A percentile compares a stretch with the other conserved stretches of the same genome.
phyloP scores from a whole-genome alignment of 2,329 filamentous ascomycete genomes.

The Tolypocladium amazonense region DNA sequence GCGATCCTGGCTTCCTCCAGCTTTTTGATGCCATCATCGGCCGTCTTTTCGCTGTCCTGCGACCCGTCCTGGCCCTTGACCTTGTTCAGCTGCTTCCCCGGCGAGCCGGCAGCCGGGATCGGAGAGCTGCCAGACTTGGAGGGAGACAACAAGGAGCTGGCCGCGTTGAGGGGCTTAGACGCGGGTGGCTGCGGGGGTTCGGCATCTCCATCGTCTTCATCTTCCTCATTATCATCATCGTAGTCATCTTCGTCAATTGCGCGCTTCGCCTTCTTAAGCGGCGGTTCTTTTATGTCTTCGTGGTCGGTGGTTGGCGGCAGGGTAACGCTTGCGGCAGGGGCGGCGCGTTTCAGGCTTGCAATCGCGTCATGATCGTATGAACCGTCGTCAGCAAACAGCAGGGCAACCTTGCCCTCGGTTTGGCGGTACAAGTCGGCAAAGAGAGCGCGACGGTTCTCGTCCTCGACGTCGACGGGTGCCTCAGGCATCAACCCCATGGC shows the following conservation, averaged over 20 bases:
- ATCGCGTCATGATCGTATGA: constrained; percentile 41
- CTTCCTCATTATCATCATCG: constrained; percentile 75
- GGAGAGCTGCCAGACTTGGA: constrained; percentile 60
- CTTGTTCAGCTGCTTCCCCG: constrained; percentile 45
- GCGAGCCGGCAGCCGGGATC: constrained; percentile 51
- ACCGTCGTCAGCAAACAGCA: constrained; percentile 57
- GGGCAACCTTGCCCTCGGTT: constrained; percentile 65
- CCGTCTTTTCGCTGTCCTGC: constrained; percentile 52
- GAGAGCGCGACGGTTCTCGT: constrained; percentile 60
- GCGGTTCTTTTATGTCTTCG: constrained; percentile 46
- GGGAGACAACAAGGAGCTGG: constrained; percentile 53
- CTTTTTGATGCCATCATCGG: constrained; percentile 85
- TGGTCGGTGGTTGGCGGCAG: constrained; percentile 49
- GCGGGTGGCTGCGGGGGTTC: constrained; percentile 40
- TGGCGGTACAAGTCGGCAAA: constrained; percentile 71
- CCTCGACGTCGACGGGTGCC: constrained; percentile 49
- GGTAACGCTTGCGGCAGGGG: constrained; percentile 25
- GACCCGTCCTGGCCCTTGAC: constrained; percentile 36
- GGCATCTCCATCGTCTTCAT: constrained; percentile 59
- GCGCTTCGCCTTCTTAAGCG: constrained; percentile 64
- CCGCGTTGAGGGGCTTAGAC: constrained; percentile 41
- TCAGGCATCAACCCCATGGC: constrained; percentile 45
- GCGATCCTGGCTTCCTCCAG: constrained; percentile 86
- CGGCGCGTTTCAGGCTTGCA: constrained; percentile 38
- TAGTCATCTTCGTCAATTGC: constrained; percentile 79